Percentiles rank a stretch among this genome's conserved stretches.
These are phyloP conservation scores for Dalbergia oliveri DNA, from an alignment of 306 rosid genomes.

Conservation along the genomic window DNA sequence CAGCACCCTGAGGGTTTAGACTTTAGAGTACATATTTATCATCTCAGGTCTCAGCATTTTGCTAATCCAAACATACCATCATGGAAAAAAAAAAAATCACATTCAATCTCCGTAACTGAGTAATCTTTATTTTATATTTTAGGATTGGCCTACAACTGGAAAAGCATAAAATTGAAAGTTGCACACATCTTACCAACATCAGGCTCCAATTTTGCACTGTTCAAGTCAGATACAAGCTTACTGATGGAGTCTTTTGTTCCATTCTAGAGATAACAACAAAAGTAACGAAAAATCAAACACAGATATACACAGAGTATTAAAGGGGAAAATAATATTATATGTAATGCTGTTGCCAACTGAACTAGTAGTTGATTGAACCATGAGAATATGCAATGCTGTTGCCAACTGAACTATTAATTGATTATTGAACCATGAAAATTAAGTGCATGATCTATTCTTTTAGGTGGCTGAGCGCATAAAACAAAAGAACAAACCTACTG, in stretches of 20 bases:
- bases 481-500: conserved; percentile 31
- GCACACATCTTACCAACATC: conserved; percentile 86
- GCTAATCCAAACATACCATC: conserved; percentile 2
- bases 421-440: not conserved
- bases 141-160: conserved; percentile 33
- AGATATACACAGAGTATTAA: not conserved
- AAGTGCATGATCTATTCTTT: not conserved
- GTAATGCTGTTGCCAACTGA: not conserved
- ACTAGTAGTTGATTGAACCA: conserved; percentile 12
- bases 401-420: not conserved
- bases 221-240: conserved; percentile 94
- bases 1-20: conserved; percentile 16
- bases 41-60: not conserved
- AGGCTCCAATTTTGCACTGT: conserved; percentile 79
- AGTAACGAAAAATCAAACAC: conserved; percentile 5
- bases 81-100: not conserved
- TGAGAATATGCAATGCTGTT: conserved; percentile 18
- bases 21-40: conserved; percentile 6
- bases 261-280: conserved; percentile 59
- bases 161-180: conserved; percentile 7
- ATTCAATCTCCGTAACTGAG: conserved; percentile 1
- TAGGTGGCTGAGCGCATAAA: not conserved
- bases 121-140: conserved; percentile 22
- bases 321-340: conserved; percentile 14
- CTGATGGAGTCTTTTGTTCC: conserved; percentile 92